A percentile compares a stretch with the other conserved stretches of the same genome.
Evolutionary conservation across 768 basidiomycete species (phyloP).

Genomic region (Leccinum truebloodii): DNA sequence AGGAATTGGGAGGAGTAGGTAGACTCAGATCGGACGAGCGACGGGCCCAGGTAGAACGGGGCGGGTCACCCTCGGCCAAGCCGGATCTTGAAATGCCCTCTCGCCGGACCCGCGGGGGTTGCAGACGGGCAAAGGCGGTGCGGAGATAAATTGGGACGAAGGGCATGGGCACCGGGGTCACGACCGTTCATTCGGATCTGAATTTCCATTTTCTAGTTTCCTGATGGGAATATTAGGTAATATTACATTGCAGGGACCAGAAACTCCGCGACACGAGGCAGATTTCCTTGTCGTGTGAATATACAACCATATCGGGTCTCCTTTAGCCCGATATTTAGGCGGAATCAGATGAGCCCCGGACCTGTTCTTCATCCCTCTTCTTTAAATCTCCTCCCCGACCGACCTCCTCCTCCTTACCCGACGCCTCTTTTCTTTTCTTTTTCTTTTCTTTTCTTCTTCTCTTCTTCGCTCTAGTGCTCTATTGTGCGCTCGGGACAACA

Average conservation of each 20-base stretch:
- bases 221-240: conserved; percentile 33
- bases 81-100: conserved; percentile 28
- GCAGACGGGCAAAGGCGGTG: conserved; percentile 17
- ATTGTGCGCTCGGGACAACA: conserved; percentile 37
- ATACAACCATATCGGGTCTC: conserved; percentile 10
- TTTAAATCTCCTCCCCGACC: conserved; percentile 22
- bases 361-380: conserved; percentile 32
- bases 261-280: conserved; percentile 36
- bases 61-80: conserved; percentile 24
- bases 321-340: conserved; percentile 34
- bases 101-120: conserved; percentile 31
- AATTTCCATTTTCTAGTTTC: conserved; percentile 1
- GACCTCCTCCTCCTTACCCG: conserved; percentile 36
- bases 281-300: conserved; percentile 19
- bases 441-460: conserved; percentile 24
- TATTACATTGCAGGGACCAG: conserved; percentile 33
- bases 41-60: conserved; percentile 6
- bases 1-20: conserved; percentile 14
- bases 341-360: conserved; percentile 28
- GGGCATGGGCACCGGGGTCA: conserved; percentile 32
- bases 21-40: neutral
- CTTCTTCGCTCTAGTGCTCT: conserved; percentile 32
- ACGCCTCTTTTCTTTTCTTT: conserved; percentile 39
- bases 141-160: conserved; percentile 25
- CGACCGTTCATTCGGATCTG: conserved; percentile 13